Evolutionary conservation across 345 rosid species (phyloP).

Genomic region (Cardamine resedifolia): DNA sequence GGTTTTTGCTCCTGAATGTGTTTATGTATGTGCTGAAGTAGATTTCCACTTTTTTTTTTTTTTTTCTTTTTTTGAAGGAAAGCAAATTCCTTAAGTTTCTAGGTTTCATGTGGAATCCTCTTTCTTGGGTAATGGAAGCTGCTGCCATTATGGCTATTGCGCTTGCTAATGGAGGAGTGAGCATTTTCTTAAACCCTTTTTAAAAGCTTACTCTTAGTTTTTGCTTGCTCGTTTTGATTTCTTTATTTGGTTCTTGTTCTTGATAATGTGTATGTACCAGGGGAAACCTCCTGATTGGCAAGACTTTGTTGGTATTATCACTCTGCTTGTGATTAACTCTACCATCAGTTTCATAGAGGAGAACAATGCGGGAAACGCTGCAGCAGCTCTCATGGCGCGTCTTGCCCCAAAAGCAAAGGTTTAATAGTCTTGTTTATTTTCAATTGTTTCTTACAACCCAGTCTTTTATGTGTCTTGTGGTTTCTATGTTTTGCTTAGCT

Average conservation of each 20-base stretch:
- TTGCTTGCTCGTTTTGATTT: constrained; percentile 41
- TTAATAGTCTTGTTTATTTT: constrained; percentile 15
- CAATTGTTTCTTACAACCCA: background rate
- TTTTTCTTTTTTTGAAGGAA: constrained; percentile 52
- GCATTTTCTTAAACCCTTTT: constrained; percentile 11
- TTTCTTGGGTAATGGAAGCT: constrained; percentile 99
- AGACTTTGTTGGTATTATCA: constrained; percentile 92
- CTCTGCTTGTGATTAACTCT: constrained; percentile 83
- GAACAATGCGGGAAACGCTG: constrained; percentile 97
- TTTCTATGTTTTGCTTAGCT: background rate
- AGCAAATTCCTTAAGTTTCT: constrained; percentile 83
- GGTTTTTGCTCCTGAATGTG: too few species aligned
- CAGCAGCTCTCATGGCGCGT: constrained; percentile 97
- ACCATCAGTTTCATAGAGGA: constrained; percentile 97
- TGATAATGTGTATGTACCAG: constrained; percentile 38
- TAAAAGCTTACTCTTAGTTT: background rate
- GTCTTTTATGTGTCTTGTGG: constrained; percentile 35
- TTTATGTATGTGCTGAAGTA: too few species aligned
- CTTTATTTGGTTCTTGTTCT: constrained; percentile 22
- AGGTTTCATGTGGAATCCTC: constrained; percentile 99
- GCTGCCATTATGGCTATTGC: constrained; percentile 99
- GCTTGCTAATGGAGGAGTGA: constrained; percentile 98
- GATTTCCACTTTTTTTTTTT: too few species aligned
- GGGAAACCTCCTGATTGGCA: constrained; percentile 99
- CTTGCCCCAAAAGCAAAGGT: constrained; percentile 98